Conservation (phyloP, 345 rosid species). For the Sisymbrium altissimum region DNA sequence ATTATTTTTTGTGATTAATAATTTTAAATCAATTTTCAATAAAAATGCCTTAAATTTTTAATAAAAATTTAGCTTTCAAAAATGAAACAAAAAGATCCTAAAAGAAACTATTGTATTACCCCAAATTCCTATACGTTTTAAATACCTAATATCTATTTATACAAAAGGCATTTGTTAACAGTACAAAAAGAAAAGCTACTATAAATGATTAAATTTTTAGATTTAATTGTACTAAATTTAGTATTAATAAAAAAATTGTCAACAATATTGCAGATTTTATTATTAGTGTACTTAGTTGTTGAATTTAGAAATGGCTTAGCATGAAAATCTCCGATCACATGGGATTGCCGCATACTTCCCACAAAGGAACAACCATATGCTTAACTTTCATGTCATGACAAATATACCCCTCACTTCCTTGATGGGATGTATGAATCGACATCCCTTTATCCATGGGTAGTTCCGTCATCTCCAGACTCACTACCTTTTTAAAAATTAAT, state of each 20-base stretch:
- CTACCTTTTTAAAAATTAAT: neutral
- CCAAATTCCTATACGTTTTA: too few relatives aligned
- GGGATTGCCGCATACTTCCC: slow-evolving; percentile 35
- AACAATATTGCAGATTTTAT: neutral
- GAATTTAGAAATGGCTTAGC: slow-evolving; percentile 20
- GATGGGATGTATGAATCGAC: slow-evolving; percentile 27
- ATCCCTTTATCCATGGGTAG: neutral
- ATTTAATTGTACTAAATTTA: neutral
- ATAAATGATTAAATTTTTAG: neutral
- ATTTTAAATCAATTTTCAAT: too few relatives aligned
- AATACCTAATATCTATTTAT: too few relatives aligned
- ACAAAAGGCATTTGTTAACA: neutral
- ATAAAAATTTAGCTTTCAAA: too few relatives aligned
- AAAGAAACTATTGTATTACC: too few relatives aligned
- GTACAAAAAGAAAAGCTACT: neutral
- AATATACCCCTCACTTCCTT: slow-evolving; percentile 26
- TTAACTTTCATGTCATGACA: slow-evolving; percentile 21
- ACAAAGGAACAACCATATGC: slow-evolving; percentile 32
- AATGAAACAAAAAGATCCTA: too few relatives aligned
- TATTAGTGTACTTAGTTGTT: neutral
- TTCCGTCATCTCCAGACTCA: neutral
- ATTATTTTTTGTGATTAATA: too few relatives aligned
- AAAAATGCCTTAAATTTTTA: too few relatives aligned
- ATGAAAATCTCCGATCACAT: slow-evolving; percentile 28
- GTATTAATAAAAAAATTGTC: neutral